phyloP scores from a whole-genome alignment of 2,329 filamentous ascomycete genomes.

The Colletotrichum cereale region DNA sequence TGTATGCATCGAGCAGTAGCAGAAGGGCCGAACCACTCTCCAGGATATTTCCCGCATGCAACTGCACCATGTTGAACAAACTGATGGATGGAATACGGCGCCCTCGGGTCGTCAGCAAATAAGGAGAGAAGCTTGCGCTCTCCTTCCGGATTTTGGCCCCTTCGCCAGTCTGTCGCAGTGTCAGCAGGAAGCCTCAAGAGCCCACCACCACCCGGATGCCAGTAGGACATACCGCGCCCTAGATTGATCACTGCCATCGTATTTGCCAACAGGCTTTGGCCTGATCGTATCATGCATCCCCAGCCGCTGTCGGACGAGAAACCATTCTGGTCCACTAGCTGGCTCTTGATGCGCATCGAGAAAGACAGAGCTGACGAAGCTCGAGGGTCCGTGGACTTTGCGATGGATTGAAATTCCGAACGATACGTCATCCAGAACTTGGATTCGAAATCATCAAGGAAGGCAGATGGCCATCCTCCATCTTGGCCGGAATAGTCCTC shows the following conservation, averaged over 20 bases:
- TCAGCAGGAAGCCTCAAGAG: conserved; percentile 17
- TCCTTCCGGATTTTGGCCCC: conserved; percentile 66
- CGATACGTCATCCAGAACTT: conserved; percentile 97
- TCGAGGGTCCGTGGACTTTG: conserved; percentile 80
- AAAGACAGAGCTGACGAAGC: conserved; percentile 81
- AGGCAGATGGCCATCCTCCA: conserved; percentile 83
- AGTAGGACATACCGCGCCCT: conserved; percentile 75
- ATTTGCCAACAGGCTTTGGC: conserved; percentile 93
- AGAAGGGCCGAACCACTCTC: conserved; percentile 99
- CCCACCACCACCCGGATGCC: background rate
- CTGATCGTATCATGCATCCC: conserved; percentile 99
- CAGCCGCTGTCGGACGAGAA: conserved; percentile 96
- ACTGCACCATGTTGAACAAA: conserved; percentile 91
- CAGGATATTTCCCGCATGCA: conserved; percentile 92
- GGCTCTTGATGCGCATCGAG: conserved; percentile 84
- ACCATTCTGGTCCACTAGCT: conserved; percentile 81
- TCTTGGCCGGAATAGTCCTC: conserved; percentile 54
- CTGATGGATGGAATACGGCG: conserved; percentile 93
- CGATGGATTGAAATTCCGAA: conserved; percentile 85
- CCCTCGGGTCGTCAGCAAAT: conserved; percentile 88
- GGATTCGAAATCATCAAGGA: conserved; percentile 93
- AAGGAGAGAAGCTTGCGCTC: conserved; percentile 81
- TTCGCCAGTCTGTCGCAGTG: conserved; percentile 76
- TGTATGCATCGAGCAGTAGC: conserved; percentile 95
- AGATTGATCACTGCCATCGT: conserved; percentile 78